Evolutionary conservation across 257 asterid species (phyloP).

Genomic region (Primulina huaijiensis): DNA sequence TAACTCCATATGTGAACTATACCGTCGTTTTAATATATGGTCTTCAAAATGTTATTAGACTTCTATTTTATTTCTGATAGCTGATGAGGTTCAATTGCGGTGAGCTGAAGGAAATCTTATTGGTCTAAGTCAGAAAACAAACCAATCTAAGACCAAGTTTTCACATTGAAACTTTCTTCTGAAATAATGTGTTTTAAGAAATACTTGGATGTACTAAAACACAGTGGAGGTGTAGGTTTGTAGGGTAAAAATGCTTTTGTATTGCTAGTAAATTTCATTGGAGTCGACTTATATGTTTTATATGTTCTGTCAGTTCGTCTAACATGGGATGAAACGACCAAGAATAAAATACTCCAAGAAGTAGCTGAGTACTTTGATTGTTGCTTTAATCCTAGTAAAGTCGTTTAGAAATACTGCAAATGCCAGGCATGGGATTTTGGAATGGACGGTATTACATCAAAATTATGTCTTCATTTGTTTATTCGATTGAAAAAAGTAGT

Average conservation of each 20-base stretch:
- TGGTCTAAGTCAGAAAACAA: not conserved
- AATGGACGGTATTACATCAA: not conserved
- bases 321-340: not conserved
- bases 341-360: not conserved
- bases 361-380: not conserved
- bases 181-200: not conserved
- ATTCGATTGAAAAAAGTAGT: not conserved
- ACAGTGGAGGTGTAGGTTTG: not conserved
- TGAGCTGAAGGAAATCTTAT: not conserved
- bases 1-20: not conserved
- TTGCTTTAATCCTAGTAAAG: not conserved
- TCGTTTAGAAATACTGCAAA: not conserved
- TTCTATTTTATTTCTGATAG: conserved; percentile 3
- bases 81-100: not conserved
- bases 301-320: not conserved
- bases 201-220: not conserved
- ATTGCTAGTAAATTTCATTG: not conserved
- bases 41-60: not conserved
- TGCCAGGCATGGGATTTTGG: not conserved
- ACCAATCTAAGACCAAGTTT: not conserved
- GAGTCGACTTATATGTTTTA: not conserved
- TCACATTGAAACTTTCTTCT: not conserved
- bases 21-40: conserved; percentile 16
- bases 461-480: not conserved
- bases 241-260: not conserved